Evolutionary conservation across 2,329 filamentous ascomycete genomes (phyloP).

Genomic region (Xylogone sp.): DNA sequence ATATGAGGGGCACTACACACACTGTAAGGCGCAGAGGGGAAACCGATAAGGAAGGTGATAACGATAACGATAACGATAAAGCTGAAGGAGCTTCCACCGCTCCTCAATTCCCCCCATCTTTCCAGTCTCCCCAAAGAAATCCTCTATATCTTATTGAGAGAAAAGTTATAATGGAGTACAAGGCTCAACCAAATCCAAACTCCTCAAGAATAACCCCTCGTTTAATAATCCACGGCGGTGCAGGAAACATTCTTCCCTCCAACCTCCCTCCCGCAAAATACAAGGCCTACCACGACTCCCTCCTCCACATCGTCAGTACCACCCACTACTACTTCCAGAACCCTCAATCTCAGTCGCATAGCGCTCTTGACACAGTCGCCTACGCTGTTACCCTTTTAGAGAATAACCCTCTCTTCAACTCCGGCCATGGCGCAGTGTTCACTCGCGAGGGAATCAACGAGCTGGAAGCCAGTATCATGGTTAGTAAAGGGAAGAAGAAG

Average conservation of each 20-base stretch:
- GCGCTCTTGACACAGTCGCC: constrained; percentile 69
- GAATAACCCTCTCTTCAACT: constrained; percentile 79
- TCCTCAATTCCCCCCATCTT: background rate
- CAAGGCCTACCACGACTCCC: constrained; percentile 52
- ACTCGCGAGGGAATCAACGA: constrained; percentile 79
- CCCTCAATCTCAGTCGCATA: background rate
- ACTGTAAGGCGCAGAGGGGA: background rate
- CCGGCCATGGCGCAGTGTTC: constrained; percentile 80
- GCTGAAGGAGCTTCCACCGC: background rate
- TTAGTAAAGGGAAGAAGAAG: constrained; percentile 68
- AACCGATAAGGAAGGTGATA: background rate
- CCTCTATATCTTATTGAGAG: background rate
- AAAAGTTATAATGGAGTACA: constrained; percentile 4
- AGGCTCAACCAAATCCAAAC: background rate
- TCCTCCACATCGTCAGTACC: constrained; percentile 56
- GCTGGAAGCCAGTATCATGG: constrained; percentile 85
- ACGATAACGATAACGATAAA: background rate
- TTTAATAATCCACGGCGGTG: constrained; percentile 69
- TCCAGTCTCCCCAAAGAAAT: background rate
- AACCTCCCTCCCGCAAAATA: constrained; percentile 57
- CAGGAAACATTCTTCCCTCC: constrained; percentile 62
- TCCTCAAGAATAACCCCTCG: constrained; percentile 40
- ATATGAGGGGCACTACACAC: background rate
- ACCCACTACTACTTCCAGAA: constrained; percentile 31
- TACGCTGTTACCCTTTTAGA: constrained; percentile 75